These are phyloP conservation scores for Ophiocordyceps sinensis DNA, from an alignment of 2,329 filamentous ascomycete species.

Conservation along the genomic window DNA sequence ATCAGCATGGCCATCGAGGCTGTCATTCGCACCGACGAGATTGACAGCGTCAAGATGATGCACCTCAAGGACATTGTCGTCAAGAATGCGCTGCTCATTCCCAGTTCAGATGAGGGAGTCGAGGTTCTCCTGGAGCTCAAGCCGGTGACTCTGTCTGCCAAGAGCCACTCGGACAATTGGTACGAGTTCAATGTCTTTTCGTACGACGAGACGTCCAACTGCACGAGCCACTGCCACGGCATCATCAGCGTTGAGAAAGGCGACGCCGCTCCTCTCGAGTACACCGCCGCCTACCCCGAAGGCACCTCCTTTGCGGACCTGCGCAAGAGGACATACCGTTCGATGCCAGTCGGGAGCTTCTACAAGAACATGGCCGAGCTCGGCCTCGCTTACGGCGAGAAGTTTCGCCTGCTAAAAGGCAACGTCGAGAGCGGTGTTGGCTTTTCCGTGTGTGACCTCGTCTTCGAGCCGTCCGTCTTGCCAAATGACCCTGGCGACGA, in stretches of 20 bases:
- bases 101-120: constrained; percentile 9
- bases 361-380: constrained; percentile 10
- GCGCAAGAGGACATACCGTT: constrained; percentile 9
- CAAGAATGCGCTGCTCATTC: constrained; percentile 10
- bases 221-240: constrained; percentile 11
- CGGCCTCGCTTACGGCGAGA: constrained; percentile 10
- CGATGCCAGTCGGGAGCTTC: constrained; percentile 7
- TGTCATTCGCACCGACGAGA: constrained; percentile 4
- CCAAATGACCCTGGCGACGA: constrained; percentile 8
- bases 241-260: constrained; percentile 7
- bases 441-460: constrained; percentile 7
- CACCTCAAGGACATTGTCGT: constrained; percentile 8
- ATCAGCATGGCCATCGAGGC: constrained; percentile 18
- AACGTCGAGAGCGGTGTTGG: constrained; percentile 10
- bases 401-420: constrained; percentile 9
- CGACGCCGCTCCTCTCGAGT: constrained; percentile 4
- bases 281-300: constrained; percentile 4
- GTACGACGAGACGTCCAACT: constrained; percentile 10
- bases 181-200: constrained; percentile 12
- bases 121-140: constrained; percentile 11
- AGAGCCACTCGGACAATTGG: constrained; percentile 10
- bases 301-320: constrained; percentile 3
- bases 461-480: constrained; percentile 7
- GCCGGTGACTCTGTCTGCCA: constrained; percentile 7
- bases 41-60: constrained; percentile 6